Evolutionary conservation across 2,329 filamentous ascomycete genomes (phyloP).

Genomic region (Exserohilum rostratum): DNA sequence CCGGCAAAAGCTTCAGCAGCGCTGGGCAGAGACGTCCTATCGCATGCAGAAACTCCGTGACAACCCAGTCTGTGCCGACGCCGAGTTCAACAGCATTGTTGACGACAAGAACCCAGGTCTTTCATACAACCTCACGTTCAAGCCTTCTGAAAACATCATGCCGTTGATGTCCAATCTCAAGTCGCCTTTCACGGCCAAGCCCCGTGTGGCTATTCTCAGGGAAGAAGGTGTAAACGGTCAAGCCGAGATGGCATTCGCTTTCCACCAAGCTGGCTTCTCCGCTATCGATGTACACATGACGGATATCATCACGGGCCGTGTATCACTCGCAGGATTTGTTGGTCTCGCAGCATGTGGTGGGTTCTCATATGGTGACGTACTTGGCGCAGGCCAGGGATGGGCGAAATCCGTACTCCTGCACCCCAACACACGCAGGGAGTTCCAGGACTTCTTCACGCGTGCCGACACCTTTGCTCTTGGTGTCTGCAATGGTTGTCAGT

Average conservation of each 20-base stretch:
- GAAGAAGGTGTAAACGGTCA: slow-evolving; percentile 96
- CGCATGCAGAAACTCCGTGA: slow-evolving; percentile 91
- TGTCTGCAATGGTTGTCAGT: slow-evolving; percentile 97
- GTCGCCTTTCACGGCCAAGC: slow-evolving; percentile 65
- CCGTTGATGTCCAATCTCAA: slow-evolving; percentile 70
- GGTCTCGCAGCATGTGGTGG: slow-evolving; percentile 95
- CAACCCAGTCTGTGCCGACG: slow-evolving; percentile 83
- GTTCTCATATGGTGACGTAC: slow-evolving; percentile 91
- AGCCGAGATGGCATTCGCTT: slow-evolving; percentile 97
- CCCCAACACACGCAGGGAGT: slow-evolving; percentile 74
- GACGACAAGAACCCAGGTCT: slow-evolving; percentile 83
- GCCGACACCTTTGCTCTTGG: slow-evolving; percentile 90
- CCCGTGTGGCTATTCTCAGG: slow-evolving; percentile 86
- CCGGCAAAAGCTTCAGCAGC: slow-evolving; percentile 78
- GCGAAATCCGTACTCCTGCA: slow-evolving; percentile 91
- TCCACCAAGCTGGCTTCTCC: slow-evolving; percentile 87
- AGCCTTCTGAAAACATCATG: slow-evolving; percentile 76
- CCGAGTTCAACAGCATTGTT: slow-evolving; percentile 76
- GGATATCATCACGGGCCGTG: slow-evolving; percentile 78
- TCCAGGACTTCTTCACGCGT: slow-evolving; percentile 83
- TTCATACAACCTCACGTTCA: slow-evolving; percentile 80
- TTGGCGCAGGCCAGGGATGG: slow-evolving; percentile 97
- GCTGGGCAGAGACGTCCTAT: slow-evolving; percentile 87
- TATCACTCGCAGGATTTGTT: slow-evolving; percentile 80
- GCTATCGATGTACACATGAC: slow-evolving; percentile 97